These are phyloP conservation scores for Naumovozyma dairenensis DNA, from an alignment of 805 yeast species.

Conservation along the genomic window DNA sequence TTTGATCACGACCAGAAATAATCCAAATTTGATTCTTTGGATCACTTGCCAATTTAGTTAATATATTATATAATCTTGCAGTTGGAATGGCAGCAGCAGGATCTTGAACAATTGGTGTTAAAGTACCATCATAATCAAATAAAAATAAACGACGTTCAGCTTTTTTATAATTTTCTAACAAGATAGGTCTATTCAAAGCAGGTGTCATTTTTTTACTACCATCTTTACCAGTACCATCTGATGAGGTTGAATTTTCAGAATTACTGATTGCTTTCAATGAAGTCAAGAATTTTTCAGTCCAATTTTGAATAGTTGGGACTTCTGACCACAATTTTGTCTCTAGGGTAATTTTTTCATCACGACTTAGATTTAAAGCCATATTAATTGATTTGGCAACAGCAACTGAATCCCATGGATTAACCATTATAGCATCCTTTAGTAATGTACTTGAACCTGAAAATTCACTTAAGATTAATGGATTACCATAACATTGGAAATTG, in stretches of 20 bases:
- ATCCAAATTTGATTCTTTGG: constrained; percentile 87
- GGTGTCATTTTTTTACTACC: constrained; percentile 67
- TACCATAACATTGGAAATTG: constrained; percentile 29
- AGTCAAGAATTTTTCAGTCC: constrained; percentile 60
- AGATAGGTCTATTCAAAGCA: constrained; percentile 60
- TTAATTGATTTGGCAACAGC: constrained; percentile 83
- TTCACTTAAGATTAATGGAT: constrained; percentile 81
- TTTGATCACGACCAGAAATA: constrained; percentile 91
- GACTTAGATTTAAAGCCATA: constrained; percentile 49
- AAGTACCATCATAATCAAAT: constrained; percentile 95
- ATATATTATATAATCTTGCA: constrained; percentile 48
- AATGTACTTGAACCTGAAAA: constrained; percentile 83
- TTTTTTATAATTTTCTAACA: constrained; percentile 47
- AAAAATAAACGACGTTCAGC: constrained; percentile 68
- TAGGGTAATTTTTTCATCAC: constrained; percentile 34
- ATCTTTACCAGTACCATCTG: too few relatives aligned
- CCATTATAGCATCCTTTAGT: constrained; percentile 61
- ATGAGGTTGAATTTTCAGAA: constrained; percentile 35
- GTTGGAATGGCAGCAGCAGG: constrained; percentile 99
- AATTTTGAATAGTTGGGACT: constrained; percentile 69
- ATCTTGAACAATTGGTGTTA: constrained; percentile 91
- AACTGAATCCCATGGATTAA: constrained; percentile 95
- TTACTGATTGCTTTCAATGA: constrained; percentile 32
- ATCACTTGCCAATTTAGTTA: constrained; percentile 56
- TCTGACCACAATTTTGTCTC: constrained; percentile 49